Conservation (phyloP, 441 rosid species). For the Sinapis alba region DNA sequence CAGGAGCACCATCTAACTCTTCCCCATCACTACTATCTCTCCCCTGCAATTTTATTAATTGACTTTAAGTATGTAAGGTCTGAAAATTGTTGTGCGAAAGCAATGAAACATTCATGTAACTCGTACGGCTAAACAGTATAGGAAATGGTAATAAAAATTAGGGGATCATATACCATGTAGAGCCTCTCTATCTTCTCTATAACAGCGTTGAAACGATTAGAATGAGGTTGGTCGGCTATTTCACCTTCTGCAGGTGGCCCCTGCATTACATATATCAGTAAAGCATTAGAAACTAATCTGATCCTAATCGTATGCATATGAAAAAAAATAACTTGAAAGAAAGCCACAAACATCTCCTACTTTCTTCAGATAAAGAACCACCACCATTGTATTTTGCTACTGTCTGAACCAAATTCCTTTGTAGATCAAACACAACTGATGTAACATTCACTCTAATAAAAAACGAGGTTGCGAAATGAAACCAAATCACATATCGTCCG, state of each 20-base stretch:
- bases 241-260: conserved; percentile 57
- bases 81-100: not conserved
- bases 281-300: not conserved
- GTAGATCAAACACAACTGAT: not conserved
- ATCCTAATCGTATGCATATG: not conserved
- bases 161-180: conserved; percentile 61
- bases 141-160: not conserved
- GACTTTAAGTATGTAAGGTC: conserved; percentile 15
- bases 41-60: conserved; percentile 56
- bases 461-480: not conserved
- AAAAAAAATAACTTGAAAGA: not conserved
- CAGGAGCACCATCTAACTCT: conserved; percentile 81
- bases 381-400: not conserved
- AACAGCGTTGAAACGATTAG: conserved; percentile 87
- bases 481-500: not conserved
- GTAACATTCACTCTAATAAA: not conserved
- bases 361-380: not conserved
- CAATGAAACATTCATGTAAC: conserved; percentile 4
- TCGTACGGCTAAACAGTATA: not conserved
- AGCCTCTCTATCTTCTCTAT: conserved; percentile 98
- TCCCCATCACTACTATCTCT: conserved; percentile 97
- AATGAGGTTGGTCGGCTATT: conserved; percentile 56
- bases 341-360: conserved; percentile 1
- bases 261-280: conserved; percentile 37
- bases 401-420: not conserved